phyloP scores from a whole-genome alignment of 176 grass and related monocot species.

The Paspalum notatum region DNA sequence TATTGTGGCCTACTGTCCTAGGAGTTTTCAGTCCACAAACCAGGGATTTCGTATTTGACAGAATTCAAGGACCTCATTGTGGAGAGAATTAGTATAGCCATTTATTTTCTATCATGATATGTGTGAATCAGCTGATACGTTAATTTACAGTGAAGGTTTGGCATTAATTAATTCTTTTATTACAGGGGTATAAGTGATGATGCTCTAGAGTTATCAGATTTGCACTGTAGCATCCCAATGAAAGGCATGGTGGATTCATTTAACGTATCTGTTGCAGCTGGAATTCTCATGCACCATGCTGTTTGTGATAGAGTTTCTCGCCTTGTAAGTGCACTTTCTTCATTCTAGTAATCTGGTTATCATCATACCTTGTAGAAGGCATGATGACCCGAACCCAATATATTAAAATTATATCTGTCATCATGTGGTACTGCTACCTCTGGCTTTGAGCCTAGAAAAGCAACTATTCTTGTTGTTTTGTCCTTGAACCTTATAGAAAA shows the following conservation, averaged over 20 bases:
- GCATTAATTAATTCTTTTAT: slow-evolving; percentile 34
- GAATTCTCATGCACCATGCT: slow-evolving; percentile 98
- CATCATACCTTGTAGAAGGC: slow-evolving; percentile 22
- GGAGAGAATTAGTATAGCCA: slow-evolving; percentile 10
- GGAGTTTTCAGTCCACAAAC: not conserved
- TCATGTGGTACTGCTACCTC: slow-evolving; percentile 5
- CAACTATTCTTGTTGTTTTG: not conserved
- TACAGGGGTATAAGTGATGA: slow-evolving; percentile 88
- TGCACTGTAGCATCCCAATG: slow-evolving; percentile 96
- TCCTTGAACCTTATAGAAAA: slow-evolving; percentile 18
- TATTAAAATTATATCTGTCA: slow-evolving; percentile 6
- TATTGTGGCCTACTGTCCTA: not conserved
- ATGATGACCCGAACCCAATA: not conserved
- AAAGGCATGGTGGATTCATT: slow-evolving; percentile 99
- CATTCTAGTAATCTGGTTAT: not conserved
- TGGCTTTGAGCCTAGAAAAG: slow-evolving; percentile 19
- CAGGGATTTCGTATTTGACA: slow-evolving; percentile 9
- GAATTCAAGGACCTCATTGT: not conserved
- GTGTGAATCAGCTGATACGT: slow-evolving; percentile 18
- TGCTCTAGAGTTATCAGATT: slow-evolving; percentile 66
- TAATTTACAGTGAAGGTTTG: slow-evolving; percentile 7
- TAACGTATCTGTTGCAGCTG: slow-evolving; percentile 97
- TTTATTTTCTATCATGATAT: slow-evolving; percentile 16
- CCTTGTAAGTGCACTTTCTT: slow-evolving; percentile 62
- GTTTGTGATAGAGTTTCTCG: slow-evolving; percentile 82